Base-by-base conservation (phyloP, 192 early-diverging fungal species). In the Linnemannia hyalina region DNA sequence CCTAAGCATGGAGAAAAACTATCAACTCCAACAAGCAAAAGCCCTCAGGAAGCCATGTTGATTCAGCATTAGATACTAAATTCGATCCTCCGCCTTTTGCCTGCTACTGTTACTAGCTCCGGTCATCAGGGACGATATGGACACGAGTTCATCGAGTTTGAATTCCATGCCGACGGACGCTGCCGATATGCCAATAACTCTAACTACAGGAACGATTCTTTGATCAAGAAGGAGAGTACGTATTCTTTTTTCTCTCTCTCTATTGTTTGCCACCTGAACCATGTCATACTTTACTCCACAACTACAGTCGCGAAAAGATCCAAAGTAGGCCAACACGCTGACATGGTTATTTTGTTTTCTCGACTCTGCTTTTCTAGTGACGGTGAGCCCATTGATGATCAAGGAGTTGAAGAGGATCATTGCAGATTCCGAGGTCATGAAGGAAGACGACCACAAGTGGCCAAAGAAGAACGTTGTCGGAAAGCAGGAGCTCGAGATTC, bases 111-210 rank as follows among this genome's bases (percentile, higher is more conserved):
- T 3, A 36, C 29, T 86, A 96, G 95, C 80, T 93, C 96, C 23
- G 98, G 98, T 10, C 97, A 99, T 84, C 93, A 93, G 77, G 98
- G 98, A 44, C 93, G 97, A 78, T 98, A 97, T 90, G 98, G 98
- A 41, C 98, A 99, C 90, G 98, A 99, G 93, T 99, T 99, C 88
- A 93, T 99, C 47, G 97, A 98, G 87, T 99, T 99, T 84, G 98
- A 99, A 89, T 94, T 99, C 75, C 90, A 94, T 77, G 91, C 93
- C 13, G 94, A 97, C 65, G 97, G 97, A 57, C 92, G 93, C 54
- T 96, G 98, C 70, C 93, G 97, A 73, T 99, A 99, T 89, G 96
- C 97, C 70, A 99, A 99, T 91, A 96, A 98, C 91, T 98, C 97
- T 35, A 98, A 98, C 85, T 99, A 99, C 90, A 95, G 98, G 81